phyloP scores from a whole-genome alignment of 2,329 filamentous ascomycete species.

The Aureobasidium sp. region DNA sequence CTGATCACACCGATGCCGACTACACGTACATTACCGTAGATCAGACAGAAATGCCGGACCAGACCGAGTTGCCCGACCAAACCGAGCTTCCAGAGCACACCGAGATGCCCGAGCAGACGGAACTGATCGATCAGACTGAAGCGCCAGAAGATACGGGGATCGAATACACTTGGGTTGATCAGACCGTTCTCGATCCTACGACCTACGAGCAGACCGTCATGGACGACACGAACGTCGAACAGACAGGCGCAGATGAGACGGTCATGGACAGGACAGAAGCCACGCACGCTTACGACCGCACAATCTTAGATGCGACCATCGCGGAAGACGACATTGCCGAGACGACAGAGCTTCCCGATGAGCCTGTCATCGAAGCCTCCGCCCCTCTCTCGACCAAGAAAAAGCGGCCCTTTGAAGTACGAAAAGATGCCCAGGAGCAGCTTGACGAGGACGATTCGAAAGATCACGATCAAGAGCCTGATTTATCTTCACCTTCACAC shows the following conservation, averaged over 20 bases:
- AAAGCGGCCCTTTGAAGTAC: constrained; percentile 4
- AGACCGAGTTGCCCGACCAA: constrained; percentile 10
- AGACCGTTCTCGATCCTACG: constrained; percentile 1
- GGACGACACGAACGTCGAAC: constrained; percentile 1
- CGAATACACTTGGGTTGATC: constrained; percentile 15
- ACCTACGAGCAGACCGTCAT: background rate
- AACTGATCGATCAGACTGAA: constrained; percentile 8
- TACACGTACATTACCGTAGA: constrained; percentile 15
- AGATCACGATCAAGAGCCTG: constrained; percentile 3
- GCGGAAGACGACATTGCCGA: constrained; percentile 8
- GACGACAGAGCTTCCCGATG: background rate
- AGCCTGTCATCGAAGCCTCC: background rate
- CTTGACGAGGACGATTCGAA: background rate
- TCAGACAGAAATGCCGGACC: constrained; percentile 14
- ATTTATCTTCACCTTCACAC: constrained; percentile 2
- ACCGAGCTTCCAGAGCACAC: constrained; percentile 10
- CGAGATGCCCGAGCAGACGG: constrained; percentile 16
- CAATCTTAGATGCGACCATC: background rate
- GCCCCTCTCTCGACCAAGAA: constrained; percentile 11
- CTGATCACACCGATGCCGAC: constrained; percentile 19
- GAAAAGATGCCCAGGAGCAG: background rate
- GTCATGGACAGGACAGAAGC: background rate
- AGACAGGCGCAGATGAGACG: constrained; percentile 3
- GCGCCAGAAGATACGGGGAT: constrained; percentile 5
- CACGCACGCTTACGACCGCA: constrained; percentile 2